Conservation (phyloP, 805 yeast species). For the Crinitomyces ghanaensis region DNA sequence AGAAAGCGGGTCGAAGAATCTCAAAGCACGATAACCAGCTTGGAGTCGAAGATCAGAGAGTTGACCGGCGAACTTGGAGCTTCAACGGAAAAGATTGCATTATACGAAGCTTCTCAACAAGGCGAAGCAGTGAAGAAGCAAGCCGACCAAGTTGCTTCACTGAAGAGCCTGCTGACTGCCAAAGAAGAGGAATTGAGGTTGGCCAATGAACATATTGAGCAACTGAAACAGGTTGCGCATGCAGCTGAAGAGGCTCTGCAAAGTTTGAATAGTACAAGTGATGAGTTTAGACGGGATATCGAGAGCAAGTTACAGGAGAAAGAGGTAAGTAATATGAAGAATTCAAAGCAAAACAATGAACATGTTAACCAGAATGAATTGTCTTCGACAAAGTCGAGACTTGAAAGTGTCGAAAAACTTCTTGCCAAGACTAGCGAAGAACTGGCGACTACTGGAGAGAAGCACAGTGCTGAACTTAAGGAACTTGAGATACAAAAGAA, state of each 20-base stretch:
- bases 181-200: constrained; percentile 39
- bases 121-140: constrained; percentile 12
- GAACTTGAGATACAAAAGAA: constrained; percentile 16
- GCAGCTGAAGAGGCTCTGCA: constrained; percentile 57
- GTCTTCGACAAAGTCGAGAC: constrained; percentile 16
- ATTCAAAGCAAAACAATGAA: background rate
- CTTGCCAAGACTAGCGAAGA: constrained; percentile 14
- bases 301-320: constrained; percentile 13
- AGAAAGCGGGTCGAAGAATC: constrained; percentile 35
- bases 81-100: constrained; percentile 18
- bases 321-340: constrained; percentile 6
- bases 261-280: constrained; percentile 44
- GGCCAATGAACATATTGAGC: constrained; percentile 47
- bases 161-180: constrained; percentile 10
- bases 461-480: constrained; percentile 17
- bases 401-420: constrained; percentile 12
- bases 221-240: constrained; percentile 49
- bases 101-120: constrained; percentile 25
- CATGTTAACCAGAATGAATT: background rate
- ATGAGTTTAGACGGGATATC: constrained; percentile 27
- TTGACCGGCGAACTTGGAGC: constrained; percentile 24
- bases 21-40: constrained; percentile 29
- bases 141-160: constrained; percentile 4
- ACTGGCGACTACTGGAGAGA: constrained; percentile 11
- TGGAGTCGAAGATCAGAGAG: constrained; percentile 29